Evolutionary conservation across 1,284 basidiomycete species (phyloP).

Genomic region (Cutaneotrichosporon daszewskae): DNA sequence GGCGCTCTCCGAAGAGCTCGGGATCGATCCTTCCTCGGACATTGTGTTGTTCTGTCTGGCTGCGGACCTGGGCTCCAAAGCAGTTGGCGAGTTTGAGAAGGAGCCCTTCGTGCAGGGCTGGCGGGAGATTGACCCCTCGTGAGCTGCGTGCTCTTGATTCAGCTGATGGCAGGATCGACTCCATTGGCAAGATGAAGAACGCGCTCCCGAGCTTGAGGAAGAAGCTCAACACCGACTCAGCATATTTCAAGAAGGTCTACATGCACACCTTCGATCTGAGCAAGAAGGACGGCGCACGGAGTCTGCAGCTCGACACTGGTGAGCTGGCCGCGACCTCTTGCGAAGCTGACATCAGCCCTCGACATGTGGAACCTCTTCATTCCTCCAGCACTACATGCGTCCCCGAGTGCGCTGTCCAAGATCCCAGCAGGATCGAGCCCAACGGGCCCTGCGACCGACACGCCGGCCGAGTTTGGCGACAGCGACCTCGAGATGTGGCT

Average conservation of each 20-base stretch:
- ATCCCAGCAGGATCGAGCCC: conserved; percentile 30
- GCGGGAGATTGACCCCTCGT: conserved; percentile 52
- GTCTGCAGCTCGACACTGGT: conserved; percentile 51
- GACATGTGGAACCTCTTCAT: conserved; percentile 77
- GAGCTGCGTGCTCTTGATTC: conserved; percentile 5
- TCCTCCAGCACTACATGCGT: conserved; percentile 66
- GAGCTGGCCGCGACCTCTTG: conserved; percentile 10
- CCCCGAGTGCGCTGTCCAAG: conserved; percentile 58
- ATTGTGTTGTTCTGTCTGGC: conserved; percentile 48
- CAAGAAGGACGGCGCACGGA: conserved; percentile 61
- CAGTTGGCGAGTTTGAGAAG: conserved; percentile 67
- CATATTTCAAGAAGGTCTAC: conserved; percentile 83
- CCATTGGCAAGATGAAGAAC: conserved; percentile 61
- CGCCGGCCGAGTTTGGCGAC: conserved; percentile 58
- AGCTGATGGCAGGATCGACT: conserved; percentile 58
- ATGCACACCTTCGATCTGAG: conserved; percentile 83
- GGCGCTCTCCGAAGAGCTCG: conserved; percentile 43
- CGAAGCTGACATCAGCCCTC: conserved; percentile 18
- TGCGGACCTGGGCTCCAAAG: conserved; percentile 44
- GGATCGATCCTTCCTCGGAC: conserved; percentile 44
- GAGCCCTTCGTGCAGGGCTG: conserved; percentile 76
- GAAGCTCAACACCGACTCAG: conserved; percentile 62
- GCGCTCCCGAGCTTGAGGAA: conserved; percentile 58
- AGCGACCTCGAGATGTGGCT: conserved; percentile 76
- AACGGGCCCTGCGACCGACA: conserved; percentile 31